Base-by-base conservation (phyloP, 2,329 filamentous ascomycete species). In the Phialophora chinensis region DNA sequence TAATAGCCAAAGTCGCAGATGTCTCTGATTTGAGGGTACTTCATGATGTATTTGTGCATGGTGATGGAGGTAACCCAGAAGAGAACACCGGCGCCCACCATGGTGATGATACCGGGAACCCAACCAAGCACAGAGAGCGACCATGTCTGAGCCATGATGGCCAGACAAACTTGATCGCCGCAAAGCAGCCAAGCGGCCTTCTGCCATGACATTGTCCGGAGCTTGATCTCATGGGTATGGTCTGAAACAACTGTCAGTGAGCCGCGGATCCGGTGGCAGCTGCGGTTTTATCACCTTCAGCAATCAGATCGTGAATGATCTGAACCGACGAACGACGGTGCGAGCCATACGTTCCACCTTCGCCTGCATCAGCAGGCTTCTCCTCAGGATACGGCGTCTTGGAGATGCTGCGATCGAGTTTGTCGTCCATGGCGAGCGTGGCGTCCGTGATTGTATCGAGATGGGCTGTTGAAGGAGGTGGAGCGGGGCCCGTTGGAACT, bases 171-270 rank as follows among this genome's bases (percentile, higher is more conserved):
- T 72, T 84, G 82, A 54, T 84, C 82, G 42, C 82, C 82, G 11
- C 73, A 75, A 5, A 84, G 78, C 42, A 84, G 72, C 76, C 80
- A 83, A 7, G 82, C 81, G 1, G 81, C 81, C 71, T 83, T 83
- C 68, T 84, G 81, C 82, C 83, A 85, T 35, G 81, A 79, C 82
- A 84, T 84, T 0, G 81, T 84, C n/a, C 82, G 78, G 12, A 85
- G 79, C 71, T 83, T 79, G 75, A 85, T 85, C 3, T 84, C 83
- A 77, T 83, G 81, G 55, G 74, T 68, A 68, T 82, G 80, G 69
- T 82, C 81, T 77, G 66, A 25, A 31, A 52, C 20, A 53, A 55
- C 14, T n/a, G 50, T 55, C n/a, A 42, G 29, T 38, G 52, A 58
- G 35, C 23, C 29, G 17, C 35, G 23, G 23, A 49, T 20, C 6